Percentiles rank a stretch among this genome's conserved stretches.
phyloP scores from a whole-genome alignment of 352 stramenopile genomes.

The Pythium phragmiticola region DNA sequence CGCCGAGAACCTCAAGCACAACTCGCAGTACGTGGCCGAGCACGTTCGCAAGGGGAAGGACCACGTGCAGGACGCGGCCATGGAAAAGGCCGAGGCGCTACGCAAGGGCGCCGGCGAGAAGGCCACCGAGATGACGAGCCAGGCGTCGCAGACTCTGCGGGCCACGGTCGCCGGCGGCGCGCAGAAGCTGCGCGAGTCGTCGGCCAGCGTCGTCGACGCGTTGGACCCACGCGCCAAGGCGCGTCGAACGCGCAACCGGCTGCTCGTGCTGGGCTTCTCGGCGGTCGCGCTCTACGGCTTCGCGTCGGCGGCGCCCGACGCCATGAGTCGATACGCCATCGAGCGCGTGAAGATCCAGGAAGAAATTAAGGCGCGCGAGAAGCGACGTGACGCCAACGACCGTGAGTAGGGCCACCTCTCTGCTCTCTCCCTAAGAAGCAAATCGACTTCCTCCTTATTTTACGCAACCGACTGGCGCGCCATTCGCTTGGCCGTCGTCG shows the following conservation, averaged over 20 bases:
- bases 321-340: slow-evolving; percentile 68
- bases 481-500: neutral
- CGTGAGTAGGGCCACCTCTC: neutral
- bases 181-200: slow-evolving; percentile 51
- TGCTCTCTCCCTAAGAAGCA: neutral
- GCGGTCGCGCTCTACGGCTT: slow-evolving; percentile 78
- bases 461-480: slow-evolving; percentile 11
- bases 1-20: slow-evolving; percentile 47
- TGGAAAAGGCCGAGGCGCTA: slow-evolving; percentile 31
- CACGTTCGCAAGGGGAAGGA: slow-evolving; percentile 44
- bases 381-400: neutral
- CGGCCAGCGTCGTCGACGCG: slow-evolving; percentile 43
- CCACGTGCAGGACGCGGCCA: slow-evolving; percentile 36
- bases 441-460: neutral
- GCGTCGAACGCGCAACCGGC: slow-evolving; percentile 50
- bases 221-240: slow-evolving; percentile 49
- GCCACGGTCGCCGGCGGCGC: slow-evolving; percentile 38
- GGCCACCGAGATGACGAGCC: neutral
- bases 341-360: slow-evolving; percentile 61
- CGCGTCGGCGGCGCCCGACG: slow-evolving; percentile 52
- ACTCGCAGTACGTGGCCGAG: slow-evolving; percentile 37
- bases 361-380: slow-evolving; percentile 27
- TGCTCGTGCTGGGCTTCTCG: slow-evolving; percentile 57
- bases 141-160: slow-evolving; percentile 40
- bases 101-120: slow-evolving; percentile 7